Conservation (phyloP, 352 stramenopile genomes). For the Chloridella minuta region DNA sequence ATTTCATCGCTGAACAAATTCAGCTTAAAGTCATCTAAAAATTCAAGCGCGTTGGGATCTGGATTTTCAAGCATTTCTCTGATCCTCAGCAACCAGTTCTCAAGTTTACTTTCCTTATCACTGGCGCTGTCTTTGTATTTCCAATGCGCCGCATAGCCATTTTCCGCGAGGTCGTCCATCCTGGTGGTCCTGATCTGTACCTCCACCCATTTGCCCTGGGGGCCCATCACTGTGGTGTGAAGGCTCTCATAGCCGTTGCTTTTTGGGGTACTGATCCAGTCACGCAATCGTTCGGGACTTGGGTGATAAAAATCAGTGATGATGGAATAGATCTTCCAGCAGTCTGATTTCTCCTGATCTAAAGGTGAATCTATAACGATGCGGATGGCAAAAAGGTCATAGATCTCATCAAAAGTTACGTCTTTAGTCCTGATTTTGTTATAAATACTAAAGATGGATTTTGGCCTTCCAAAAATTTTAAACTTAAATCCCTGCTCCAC, state of each 20-base stretch:
- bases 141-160: neutral
- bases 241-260: neutral
- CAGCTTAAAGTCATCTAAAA: neutral
- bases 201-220: neutral
- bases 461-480: neutral
- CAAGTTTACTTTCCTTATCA: neutral
- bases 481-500: neutral
- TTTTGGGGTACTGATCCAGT: neutral
- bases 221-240: neutral
- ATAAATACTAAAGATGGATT: conserved; percentile 6
- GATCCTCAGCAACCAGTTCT: neutral
- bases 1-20: neutral
- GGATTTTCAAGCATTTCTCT: neutral
- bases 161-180: neutral
- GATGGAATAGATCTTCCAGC: neutral
- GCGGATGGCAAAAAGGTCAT: neutral
- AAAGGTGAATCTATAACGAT: neutral
- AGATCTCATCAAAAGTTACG: neutral
- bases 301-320: neutral
- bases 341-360: neutral
- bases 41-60: neutral
- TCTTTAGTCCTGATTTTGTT: neutral
- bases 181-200: neutral
- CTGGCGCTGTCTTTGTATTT: neutral
- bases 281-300: neutral